Evolutionary conservation across 2,329 filamentous ascomycete genomes (phyloP), one percentile per base, ranked within the genome.

Genomic region (Fusarium pseudoanthophilum): DNA sequence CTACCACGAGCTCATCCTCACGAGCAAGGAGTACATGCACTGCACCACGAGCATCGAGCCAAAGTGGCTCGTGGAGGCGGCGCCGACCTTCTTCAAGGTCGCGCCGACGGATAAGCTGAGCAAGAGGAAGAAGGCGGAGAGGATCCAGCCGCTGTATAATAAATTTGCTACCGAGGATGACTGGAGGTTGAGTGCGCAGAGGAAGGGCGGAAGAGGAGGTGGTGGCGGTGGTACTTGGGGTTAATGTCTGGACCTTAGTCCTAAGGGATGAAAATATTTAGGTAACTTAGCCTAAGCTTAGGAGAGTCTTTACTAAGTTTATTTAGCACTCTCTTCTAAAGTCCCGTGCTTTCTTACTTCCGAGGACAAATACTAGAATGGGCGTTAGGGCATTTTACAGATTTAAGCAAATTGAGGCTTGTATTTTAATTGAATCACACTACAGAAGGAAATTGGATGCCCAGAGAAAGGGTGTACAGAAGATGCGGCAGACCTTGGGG

Each of bases 61-160:
- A 14, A 97, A 97, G 79, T 92, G 91, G 91, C 88, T 99, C 28
- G 95, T 98, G 2, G 95, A 98, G 78, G 95, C 95, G 18, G 96
- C 97, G n/a, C 96, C 97, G 15, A 98, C 95, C 0, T 99, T 98
- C 86, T 99, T 98, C 90, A 97, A 97, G 88, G 94, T 98, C 9
- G 95, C 96, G 24, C 91, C 93, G 1, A 95, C 92, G 40, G 94
- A 98, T 80, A 87, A 90, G 63, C 83, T 99, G 78, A 95, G 92
- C 73, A 98, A 97, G 88, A 86, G 96, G 79, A 96, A 97, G 89
- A 92, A 94, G 86, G 94, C 94, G 0, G 96, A 99, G 87, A 88
- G 95, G 64, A 98, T 99, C 62, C 94, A 97, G 85, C 96, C 96
- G 48, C 83, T 99, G 83, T 95, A 98, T 81, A 98, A 98, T 81